Evolutionary conservation across 106 monocot genomes (phyloP).

Genomic region (Dendrobium nobile): DNA sequence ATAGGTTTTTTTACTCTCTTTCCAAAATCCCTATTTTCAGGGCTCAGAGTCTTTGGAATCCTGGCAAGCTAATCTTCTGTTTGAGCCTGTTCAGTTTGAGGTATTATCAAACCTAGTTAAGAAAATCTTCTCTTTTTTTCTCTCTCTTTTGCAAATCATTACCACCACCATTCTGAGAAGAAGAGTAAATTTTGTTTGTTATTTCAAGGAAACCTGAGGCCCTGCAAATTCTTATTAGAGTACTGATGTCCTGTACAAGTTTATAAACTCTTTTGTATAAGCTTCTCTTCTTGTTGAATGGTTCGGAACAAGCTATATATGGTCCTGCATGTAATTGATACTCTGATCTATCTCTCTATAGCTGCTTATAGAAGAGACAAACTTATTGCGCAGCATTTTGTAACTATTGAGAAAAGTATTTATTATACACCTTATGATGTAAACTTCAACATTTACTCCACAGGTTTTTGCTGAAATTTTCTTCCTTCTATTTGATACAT

Average conservation of each 20-base stretch:
- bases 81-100: conserved; percentile 91
- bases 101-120: conserved; percentile 18
- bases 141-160: too few relatives aligned
- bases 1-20: neutral
- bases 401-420: too few relatives aligned
- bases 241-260: too few relatives aligned
- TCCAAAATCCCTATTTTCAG: conserved; percentile 22
- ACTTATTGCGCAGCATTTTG: neutral
- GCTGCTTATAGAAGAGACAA: neutral
- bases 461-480: neutral
- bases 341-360: neutral
- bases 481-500: neutral
- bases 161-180: neutral
- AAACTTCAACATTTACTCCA: neutral
- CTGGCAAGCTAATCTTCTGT: conserved; percentile 96
- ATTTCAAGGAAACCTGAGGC: too few relatives aligned
- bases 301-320: too few relatives aligned
- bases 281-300: too few relatives aligned
- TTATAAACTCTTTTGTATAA: too few relatives aligned
- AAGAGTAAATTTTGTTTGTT: neutral
- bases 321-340: too few relatives aligned
- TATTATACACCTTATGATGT: neutral
- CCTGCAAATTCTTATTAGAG: too few relatives aligned
- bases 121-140: neutral
- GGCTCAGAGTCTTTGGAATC: conserved; percentile 85